phyloP scores from a whole-genome alignment of 2,329 filamentous ascomycete genomes.

The Ophiostoma piceae region DNA sequence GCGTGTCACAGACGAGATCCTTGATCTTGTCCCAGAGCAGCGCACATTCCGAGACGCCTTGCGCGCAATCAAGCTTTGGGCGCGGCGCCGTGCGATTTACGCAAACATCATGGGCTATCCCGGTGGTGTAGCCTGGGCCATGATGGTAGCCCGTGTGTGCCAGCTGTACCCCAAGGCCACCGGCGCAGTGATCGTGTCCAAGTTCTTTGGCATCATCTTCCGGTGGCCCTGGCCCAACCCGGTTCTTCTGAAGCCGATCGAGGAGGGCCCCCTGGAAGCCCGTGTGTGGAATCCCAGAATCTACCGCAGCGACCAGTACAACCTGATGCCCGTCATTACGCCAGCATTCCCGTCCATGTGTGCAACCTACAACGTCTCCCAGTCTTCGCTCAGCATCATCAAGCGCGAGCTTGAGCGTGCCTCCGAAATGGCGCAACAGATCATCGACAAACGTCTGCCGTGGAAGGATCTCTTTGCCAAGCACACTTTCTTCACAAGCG shows the following conservation, averaged over 20 bases:
- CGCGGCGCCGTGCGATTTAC: slow-evolving; percentile 85
- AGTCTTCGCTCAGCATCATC: slow-evolving; percentile 80
- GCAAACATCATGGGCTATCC: slow-evolving; percentile 95
- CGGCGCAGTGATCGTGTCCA: slow-evolving; percentile 79
- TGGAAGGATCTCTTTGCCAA: slow-evolving; percentile 89
- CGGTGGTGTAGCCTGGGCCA: slow-evolving; percentile 95
- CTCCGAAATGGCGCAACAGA: slow-evolving; percentile 69
- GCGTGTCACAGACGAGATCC: slow-evolving; percentile 86
- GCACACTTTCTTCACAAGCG: slow-evolving; percentile 87
- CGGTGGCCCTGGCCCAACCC: slow-evolving; percentile 93
- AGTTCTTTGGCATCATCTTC: slow-evolving; percentile 89
- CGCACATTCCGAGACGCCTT: slow-evolving; percentile 85
- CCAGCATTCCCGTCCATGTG: slow-evolving; percentile 98
- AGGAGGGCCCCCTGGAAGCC: slow-evolving; percentile 72
- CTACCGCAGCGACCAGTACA: slow-evolving; percentile 73
- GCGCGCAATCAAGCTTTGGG: slow-evolving; percentile 93
- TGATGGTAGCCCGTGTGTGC: slow-evolving; percentile 92
- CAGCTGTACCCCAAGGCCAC: slow-evolving; percentile 93
- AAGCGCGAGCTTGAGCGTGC: slow-evolving; percentile 75
- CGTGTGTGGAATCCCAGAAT: slow-evolving; percentile 93
- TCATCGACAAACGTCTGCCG: slow-evolving; percentile 66
- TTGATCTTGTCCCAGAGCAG: slow-evolving; percentile 80
- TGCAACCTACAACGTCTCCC: slow-evolving; percentile 87
- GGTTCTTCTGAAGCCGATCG: slow-evolving; percentile 83
- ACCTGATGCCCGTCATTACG: slow-evolving; percentile 97